A percentile compares a stretch with the other conserved stretches of the same genome.
Evolutionary conservation across 176 grass and related monocot genomes (phyloP).

Genomic region (Dactylis glomerata): DNA sequence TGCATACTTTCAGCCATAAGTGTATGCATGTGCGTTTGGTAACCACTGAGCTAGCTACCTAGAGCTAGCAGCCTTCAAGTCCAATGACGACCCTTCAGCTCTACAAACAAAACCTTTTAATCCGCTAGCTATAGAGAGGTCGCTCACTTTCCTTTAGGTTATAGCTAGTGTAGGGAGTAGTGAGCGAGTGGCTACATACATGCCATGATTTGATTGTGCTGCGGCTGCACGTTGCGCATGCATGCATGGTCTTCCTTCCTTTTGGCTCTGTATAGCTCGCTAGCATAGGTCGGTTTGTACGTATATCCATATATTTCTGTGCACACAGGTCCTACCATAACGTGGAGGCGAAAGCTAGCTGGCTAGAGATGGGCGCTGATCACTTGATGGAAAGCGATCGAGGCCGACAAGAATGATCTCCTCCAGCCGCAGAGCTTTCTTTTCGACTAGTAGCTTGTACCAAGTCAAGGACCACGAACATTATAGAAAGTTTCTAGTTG

Average conservation of each 20-base stretch:
- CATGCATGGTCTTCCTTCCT: not conserved
- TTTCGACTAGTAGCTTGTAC: conserved; percentile 23
- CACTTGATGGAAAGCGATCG: conserved; percentile 27
- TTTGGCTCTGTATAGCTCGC: not conserved
- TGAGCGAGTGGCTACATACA: too few species aligned
- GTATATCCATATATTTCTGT: not conserved
- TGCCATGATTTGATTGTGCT: not conserved
- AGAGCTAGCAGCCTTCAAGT: not conserved
- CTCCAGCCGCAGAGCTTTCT: conserved; percentile 28
- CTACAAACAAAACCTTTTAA: not conserved
- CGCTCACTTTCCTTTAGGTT: not conserved
- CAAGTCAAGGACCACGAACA: conserved; percentile 32
- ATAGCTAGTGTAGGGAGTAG: not conserved
- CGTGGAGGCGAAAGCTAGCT: not conserved
- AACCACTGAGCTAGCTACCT: not conserved
- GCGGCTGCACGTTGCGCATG: not conserved
- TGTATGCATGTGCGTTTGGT: conserved; percentile 12
- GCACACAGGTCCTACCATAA: conserved; percentile 21
- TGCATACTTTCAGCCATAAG: not conserved
- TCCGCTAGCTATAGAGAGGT: not conserved
- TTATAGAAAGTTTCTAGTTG: conserved; percentile 32
- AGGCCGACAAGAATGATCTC: conserved; percentile 60
- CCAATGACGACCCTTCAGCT: not conserved
- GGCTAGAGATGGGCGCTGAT: not conserved
- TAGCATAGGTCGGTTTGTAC: conserved; percentile 4